These are phyloP conservation scores for Rhynchospora pubera DNA, from an alignment of 176 grass and related monocot genomes.

Conservation along the genomic window DNA sequence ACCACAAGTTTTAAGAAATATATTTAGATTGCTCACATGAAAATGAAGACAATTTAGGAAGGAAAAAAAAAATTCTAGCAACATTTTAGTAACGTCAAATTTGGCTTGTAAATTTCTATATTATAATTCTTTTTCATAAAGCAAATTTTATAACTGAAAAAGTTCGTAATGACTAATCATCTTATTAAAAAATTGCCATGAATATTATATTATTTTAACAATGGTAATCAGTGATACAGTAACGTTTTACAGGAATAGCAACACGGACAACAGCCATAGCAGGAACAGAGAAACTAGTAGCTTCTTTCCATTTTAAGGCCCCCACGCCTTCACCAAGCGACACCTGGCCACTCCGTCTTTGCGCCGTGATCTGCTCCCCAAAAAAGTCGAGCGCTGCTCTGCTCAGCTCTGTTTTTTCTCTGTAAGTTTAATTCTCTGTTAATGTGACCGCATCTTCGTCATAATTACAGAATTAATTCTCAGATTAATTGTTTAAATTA, in stretches of 20 bases:
- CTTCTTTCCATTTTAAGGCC: slow-evolving; percentile 29
- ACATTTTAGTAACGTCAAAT: too few species aligned
- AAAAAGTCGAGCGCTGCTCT: slow-evolving; percentile 31
- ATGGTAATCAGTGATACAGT: background rate
- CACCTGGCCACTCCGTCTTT: slow-evolving; percentile 42
- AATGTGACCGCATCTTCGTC: background rate
- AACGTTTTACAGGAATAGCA: background rate
- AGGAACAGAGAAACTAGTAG: background rate
- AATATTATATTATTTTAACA: too few species aligned
- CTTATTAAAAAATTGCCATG: too few species aligned
- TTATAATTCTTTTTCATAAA: too few species aligned
- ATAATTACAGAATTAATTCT: background rate
- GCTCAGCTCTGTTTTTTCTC: background rate
- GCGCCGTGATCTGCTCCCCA: slow-evolving; percentile 43
- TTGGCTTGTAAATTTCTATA: too few species aligned
- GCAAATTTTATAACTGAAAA: too few species aligned
- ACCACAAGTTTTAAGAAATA: too few species aligned
- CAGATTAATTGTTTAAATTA: background rate
- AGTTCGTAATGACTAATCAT: too few species aligned
- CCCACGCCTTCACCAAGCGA: slow-evolving; percentile 19
- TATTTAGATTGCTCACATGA: too few species aligned
- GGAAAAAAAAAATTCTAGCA: too few species aligned
- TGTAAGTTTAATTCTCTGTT: background rate
- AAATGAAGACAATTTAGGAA: too few species aligned
- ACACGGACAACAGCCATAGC: background rate